Evolutionary conservation across 116 monocot genomes (phyloP).

Genomic region (Trichopus zeylanicus): DNA sequence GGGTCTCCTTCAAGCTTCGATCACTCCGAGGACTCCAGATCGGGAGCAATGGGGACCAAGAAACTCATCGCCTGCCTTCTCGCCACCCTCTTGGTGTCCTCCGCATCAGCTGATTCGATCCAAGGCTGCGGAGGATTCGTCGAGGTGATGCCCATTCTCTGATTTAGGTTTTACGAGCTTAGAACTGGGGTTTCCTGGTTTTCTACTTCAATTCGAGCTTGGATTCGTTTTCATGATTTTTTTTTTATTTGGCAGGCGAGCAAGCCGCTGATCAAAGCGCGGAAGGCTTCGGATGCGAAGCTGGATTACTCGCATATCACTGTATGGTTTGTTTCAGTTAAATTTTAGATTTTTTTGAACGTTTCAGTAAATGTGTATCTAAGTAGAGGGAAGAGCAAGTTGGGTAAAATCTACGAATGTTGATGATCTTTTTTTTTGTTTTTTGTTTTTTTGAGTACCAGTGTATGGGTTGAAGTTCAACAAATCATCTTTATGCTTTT

Average conservation of each 20-base stretch:
- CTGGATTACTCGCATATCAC: constrained; percentile 83
- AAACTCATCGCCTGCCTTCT: constrained; percentile 27
- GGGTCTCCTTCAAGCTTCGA: not conserved
- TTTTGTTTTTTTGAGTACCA: not conserved
- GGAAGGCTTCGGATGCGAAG: constrained; percentile 62
- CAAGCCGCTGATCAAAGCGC: constrained; percentile 40
- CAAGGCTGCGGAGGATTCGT: constrained; percentile 91
- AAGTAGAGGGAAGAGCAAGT: no score
- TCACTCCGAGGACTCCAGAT: not conserved
- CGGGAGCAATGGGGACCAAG: constrained; percentile 19
- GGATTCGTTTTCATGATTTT: not conserved
- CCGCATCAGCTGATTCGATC: constrained; percentile 55
- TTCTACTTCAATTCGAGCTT: no score
- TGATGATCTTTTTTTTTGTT: no score
- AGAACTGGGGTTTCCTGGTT: not conserved
- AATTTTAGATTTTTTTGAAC: not conserved
- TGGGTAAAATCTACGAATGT: no score
- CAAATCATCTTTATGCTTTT: not conserved
- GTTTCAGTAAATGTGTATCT: no score
- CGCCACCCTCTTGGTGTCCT: constrained; percentile 19
- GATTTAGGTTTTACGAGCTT: not conserved
- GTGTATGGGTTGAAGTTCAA: no score
- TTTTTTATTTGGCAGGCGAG: constrained; percentile 21
- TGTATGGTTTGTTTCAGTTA: constrained; percentile 22
- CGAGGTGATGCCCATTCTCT: constrained; percentile 40